These are phyloP conservation scores for Pichiaceae sp. DNA, from an alignment of 1,139 yeast genomes.

Conservation along the genomic window DNA sequence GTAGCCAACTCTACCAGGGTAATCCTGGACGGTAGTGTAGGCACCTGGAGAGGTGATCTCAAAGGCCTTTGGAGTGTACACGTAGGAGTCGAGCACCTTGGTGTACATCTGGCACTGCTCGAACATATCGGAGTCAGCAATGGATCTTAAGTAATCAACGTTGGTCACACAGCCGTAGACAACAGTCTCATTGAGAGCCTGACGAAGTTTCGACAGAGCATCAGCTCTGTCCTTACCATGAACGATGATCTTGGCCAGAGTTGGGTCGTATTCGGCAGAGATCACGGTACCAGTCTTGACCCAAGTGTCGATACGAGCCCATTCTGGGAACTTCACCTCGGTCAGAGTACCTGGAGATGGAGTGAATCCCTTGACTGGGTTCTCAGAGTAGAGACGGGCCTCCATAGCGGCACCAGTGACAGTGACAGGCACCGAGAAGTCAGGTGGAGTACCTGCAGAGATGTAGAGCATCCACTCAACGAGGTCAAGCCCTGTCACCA, in stretches of 20 bases:
- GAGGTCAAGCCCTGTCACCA: slow-evolving; percentile 87
- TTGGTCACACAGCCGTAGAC: slow-evolving; percentile 86
- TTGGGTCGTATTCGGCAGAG: slow-evolving; percentile 93
- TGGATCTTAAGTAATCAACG: slow-evolving; percentile 78
- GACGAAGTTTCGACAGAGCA: slow-evolving; percentile 65
- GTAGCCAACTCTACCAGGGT: slow-evolving; percentile 82
- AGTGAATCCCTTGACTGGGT: slow-evolving; percentile 88
- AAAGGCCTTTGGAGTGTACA: slow-evolving; percentile 73
- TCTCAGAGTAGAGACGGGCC: slow-evolving; percentile 92
- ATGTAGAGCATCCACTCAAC: slow-evolving; percentile 95
- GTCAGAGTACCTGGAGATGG: slow-evolving; percentile 95
- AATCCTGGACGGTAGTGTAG: slow-evolving; percentile 91
- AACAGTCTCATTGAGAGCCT: slow-evolving; percentile 79
- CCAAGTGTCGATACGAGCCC: slow-evolving; percentile 96
- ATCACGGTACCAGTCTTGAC: slow-evolving; percentile 81
- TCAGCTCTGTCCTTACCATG: slow-evolving; percentile 85
- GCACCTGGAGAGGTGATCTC: slow-evolving; percentile 87
- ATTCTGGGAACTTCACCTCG: slow-evolving; percentile 73
- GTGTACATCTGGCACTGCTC: slow-evolving; percentile 78
- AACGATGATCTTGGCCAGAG: slow-evolving; percentile 91
- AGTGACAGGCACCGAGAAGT: slow-evolving; percentile 43
- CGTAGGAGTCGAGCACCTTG: slow-evolving; percentile 75
- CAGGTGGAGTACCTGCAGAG: slow-evolving; percentile 86
- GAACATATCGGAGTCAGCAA: slow-evolving; percentile 80
- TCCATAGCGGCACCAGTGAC: slow-evolving; percentile 91